These are phyloP conservation scores for Pulveroboletus sp. DNA, from an alignment of 768 basidiomycete genomes.

Conservation along the genomic window DNA sequence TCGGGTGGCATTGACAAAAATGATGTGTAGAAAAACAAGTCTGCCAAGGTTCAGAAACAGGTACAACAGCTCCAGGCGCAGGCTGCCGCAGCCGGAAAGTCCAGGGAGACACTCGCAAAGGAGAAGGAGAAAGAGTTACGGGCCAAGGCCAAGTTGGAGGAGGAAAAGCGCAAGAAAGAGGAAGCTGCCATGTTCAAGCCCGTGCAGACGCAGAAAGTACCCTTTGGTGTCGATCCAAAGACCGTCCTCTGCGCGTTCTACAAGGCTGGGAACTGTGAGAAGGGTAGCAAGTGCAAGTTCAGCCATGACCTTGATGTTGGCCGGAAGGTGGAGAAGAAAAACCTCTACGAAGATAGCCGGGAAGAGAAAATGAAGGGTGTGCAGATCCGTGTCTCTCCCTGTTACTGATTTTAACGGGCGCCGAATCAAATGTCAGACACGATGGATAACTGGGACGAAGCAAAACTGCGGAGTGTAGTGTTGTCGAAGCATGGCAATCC, in stretches of 20 bases:
- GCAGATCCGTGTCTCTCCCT: constrained; percentile 17
- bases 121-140: constrained; percentile 79
- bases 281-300: constrained; percentile 95
- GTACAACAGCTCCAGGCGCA: constrained; percentile 79
- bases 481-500: constrained; percentile 85
- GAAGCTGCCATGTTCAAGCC: constrained; percentile 80
- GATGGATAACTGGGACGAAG: constrained; percentile 98
- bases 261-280: constrained; percentile 91
- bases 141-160: constrained; percentile 70
- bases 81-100: constrained; percentile 70
- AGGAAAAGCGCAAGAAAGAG: constrained; percentile 81
- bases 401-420: background rate
- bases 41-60: constrained; percentile 84
- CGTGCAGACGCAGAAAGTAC: constrained; percentile 78
- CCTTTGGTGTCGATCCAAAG: constrained; percentile 96
- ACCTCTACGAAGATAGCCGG: constrained; percentile 84
- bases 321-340: constrained; percentile 92
- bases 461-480: constrained; percentile 86
- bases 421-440: constrained; percentile 55
- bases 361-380: constrained; percentile 74
- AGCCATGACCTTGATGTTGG: constrained; percentile 89
- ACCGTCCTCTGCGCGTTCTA: constrained; percentile 87
- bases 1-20: constrained; percentile 7
- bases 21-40: constrained; percentile 79
- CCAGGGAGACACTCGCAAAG: constrained; percentile 71